phyloP scores from a whole-genome alignment of 2,329 filamentous ascomycete species.

The Neopestalotiopsis sp. region DNA sequence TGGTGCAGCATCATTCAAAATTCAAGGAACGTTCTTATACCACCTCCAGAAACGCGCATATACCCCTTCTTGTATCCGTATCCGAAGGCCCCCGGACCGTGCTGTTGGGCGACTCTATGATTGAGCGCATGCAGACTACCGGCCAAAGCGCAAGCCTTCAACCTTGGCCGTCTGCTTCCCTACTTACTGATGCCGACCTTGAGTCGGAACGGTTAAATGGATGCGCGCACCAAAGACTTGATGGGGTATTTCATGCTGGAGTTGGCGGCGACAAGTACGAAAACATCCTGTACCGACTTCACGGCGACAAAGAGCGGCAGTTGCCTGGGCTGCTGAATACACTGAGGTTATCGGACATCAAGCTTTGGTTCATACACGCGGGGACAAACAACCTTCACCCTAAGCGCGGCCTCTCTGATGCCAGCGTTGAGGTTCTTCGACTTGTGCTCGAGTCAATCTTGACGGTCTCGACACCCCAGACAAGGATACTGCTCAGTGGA shows the following conservation, averaged over 20 bases:
- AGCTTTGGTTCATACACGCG: slow-evolving; percentile 27
- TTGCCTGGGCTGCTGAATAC: slow-evolving; percentile 3
- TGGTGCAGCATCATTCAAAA: not conserved
- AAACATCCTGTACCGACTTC: slow-evolving; percentile 27
- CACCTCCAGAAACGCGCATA: slow-evolving; percentile 8
- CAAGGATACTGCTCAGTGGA: slow-evolving; percentile 25
- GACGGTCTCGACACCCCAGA: slow-evolving; percentile 7
- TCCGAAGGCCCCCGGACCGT: slow-evolving; percentile 4
- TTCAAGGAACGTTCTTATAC: slow-evolving; percentile 14
- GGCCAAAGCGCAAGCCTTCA: slow-evolving; percentile 21
- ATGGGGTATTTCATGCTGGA: slow-evolving; percentile 26
- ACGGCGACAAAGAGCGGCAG: slow-evolving; percentile 19
- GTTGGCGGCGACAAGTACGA: slow-evolving; percentile 31
- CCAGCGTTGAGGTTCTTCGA: not conserved
- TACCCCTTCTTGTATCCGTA: not conserved
- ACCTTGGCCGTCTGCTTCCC: slow-evolving; percentile 21
- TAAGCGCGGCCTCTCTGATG: slow-evolving; percentile 22
- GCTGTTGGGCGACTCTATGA: slow-evolving; percentile 30
- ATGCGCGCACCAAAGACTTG: not conserved
- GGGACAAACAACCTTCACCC: slow-evolving; percentile 28
- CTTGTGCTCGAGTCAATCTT: slow-evolving; percentile 11
- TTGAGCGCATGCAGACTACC: slow-evolving; percentile 29
- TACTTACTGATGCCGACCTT: not conserved
- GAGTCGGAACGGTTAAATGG: not conserved
- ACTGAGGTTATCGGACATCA: slow-evolving; percentile 8